Evolutionary conservation across 306 rosid genomes (phyloP).

Genomic region (Corylus avellana): DNA sequence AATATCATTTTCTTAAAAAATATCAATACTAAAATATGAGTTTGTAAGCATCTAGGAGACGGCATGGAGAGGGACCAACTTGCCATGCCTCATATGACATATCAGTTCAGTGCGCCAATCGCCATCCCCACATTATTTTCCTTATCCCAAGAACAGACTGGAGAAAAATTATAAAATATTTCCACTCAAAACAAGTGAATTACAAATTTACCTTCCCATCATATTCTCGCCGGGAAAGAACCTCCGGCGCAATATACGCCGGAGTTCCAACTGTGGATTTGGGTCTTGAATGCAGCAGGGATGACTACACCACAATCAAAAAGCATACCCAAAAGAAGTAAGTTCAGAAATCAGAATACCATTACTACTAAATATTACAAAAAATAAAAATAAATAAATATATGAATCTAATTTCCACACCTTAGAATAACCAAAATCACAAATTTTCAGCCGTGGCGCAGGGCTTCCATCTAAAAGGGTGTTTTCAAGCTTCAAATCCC

Average conservation of each 20-base stretch:
- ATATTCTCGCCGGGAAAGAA: constrained; percentile 60
- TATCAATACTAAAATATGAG: neutral
- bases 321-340: constrained; percentile 2
- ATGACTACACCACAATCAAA: constrained; percentile 45
- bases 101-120: too few relatives aligned
- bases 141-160: neutral
- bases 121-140: too few relatives aligned
- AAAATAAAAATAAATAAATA: constrained; percentile 3
- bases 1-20: neutral
- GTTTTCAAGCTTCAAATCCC: constrained; percentile 66
- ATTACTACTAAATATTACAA: neutral
- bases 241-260: constrained; percentile 71
- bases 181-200: neutral
- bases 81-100: too few relatives aligned
- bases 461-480: constrained; percentile 72
- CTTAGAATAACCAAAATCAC: constrained; percentile 73
- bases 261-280: constrained; percentile 74
- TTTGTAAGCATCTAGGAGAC: neutral
- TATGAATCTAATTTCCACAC: constrained; percentile 29
- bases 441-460: constrained; percentile 68
- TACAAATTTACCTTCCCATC: constrained; percentile 55
- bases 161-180: neutral
- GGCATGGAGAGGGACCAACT: too few relatives aligned
- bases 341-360: neutral
- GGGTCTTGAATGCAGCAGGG: constrained; percentile 67